Conservation (phyloP, 805 yeast genomes). For the Nakazawaea wickerhamii region DNA sequence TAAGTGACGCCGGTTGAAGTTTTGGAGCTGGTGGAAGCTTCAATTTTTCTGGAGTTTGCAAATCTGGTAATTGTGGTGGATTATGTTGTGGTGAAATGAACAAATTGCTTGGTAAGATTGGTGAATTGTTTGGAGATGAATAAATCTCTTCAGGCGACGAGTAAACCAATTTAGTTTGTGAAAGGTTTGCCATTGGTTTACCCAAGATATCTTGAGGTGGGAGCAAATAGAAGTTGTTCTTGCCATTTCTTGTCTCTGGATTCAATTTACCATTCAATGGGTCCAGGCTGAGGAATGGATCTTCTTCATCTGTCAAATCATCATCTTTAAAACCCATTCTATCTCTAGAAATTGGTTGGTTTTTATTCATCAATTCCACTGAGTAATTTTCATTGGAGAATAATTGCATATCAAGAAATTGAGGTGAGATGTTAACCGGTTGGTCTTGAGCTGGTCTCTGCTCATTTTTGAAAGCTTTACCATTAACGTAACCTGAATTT, state of each 20-base stretch:
- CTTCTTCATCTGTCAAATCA: background rate
- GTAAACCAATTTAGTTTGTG: slow-evolving; percentile 33
- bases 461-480: too few species aligned
- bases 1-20: slow-evolving; percentile 13
- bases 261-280: background rate
- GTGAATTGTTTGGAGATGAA: slow-evolving; percentile 14
- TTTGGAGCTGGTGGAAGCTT: slow-evolving; percentile 17
- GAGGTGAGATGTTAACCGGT: slow-evolving; percentile 18
- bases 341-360: slow-evolving; percentile 19
- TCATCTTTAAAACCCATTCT: slow-evolving; percentile 8
- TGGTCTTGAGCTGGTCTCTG: slow-evolving; percentile 3
- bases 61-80: slow-evolving; percentile 15
- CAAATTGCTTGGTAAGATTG: slow-evolving; percentile 7
- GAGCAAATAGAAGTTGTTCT: slow-evolving; percentile 5
- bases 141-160: slow-evolving; percentile 18
- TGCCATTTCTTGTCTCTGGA: background rate
- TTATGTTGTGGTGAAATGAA: slow-evolving; percentile 11
- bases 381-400: slow-evolving; percentile 28
- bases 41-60: slow-evolving; percentile 16
- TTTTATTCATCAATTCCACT: slow-evolving; percentile 35
- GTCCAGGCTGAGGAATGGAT: background rate
- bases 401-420: slow-evolving; percentile 1
- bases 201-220: slow-evolving; percentile 3
- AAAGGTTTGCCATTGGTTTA: slow-evolving; percentile 15
- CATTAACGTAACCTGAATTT: too few species aligned